Base-by-base conservation (phyloP, 257 asterid genomes). In the Orobanche coerulescens region DNA sequence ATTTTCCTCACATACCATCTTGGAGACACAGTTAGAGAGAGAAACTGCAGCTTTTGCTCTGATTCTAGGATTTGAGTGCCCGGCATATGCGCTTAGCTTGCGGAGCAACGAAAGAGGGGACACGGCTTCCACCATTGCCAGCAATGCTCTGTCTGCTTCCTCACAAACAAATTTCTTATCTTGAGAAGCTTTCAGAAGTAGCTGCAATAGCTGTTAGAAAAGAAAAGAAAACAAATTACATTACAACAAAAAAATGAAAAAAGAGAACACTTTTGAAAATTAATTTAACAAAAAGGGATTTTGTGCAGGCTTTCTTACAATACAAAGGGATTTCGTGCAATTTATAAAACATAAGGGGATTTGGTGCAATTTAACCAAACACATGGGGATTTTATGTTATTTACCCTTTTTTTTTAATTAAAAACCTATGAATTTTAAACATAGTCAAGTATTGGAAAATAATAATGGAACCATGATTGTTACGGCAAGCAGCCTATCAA, bases 151-250 rank as follows among this genome's bases (percentile, higher is more conserved):
- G 51, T 81, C 86, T 61, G 99, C 99, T 75, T 93, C 97, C 64
- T 93, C 99, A 75, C 99, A 93, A 1, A 93, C 99, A 76, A 93
- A 93, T 55, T 86, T 93, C 78, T 93, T 93, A 19, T 89, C 99
- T 70, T 93, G 99, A 33, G 90, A 82, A 56, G 96, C 91, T 76
- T 93, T 93, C 13, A 93, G 82, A 56, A 93, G 66, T 37, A 93
- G 85, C 84, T 93, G 99, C 82, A 93, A 64, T 61, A 89, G 58
- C 98, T 93, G 88, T 2, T 20, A 10, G 26, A 14, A 3, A 11
- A 52, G 44, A 51, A 57, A 26, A 13, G n/a, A n/a, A n/a, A n/a
- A n/a, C n/a, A n/a, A n/a, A n/a, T n/a, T n/a, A n/a, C n/a, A n/a
- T n/a, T n/a, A n/a, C n/a, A n/a, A 20, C 49, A 31, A 11, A 36